Evolutionary conservation across 176 grass and related monocot species (phyloP), one percentile per base, ranked within the genome.

Genomic region (Musa itinerans): DNA sequence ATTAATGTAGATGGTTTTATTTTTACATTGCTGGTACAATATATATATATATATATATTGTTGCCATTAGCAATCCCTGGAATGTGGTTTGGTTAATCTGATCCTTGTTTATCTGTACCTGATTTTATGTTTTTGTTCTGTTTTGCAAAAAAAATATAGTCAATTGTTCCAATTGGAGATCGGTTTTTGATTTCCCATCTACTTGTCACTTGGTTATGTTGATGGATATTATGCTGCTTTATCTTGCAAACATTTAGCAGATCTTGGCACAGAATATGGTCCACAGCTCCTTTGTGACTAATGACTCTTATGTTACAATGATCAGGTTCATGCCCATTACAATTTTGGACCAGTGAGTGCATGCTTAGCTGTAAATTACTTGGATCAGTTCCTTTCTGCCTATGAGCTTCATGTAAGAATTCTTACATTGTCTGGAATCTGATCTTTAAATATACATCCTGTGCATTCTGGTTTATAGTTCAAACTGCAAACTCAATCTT

Each of bases 321-420:
- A 48, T 91, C 83, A 98, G 94, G 94, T 76, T 83, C 81, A 82
- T 78, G 88, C 81, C 7, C 87, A 91, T 85, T 93, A 83, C 88
- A 89, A 71, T 86, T 98, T 98, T 81, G 88, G 86, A 54, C 88
- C 88, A 72, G 78, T 91, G 78, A 98, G 88, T 87, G 83, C 86
- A 73, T 84, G 85, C 79, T 78, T 98, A 61, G 86, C 88, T 87
- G 86, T 91, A 25, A 98, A 98, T 83, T 98, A 91, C 84, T 85
- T 98, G 56, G 90, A 98, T 76, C 80, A 90, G 78, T 98, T 93
- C 83, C 80, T 93, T 80, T 98, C 90, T 34, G 83, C 68, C 21
- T 85, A 91, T 78, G 80, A 89, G 17, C 53, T 98, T 79, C 90
- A 90, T 87, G 90, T 98, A 90, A 97, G 93, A 83, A 74, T 54